Base-by-base conservation (phyloP, 805 yeast genomes). In the Yamadazyma sp. region DNA sequence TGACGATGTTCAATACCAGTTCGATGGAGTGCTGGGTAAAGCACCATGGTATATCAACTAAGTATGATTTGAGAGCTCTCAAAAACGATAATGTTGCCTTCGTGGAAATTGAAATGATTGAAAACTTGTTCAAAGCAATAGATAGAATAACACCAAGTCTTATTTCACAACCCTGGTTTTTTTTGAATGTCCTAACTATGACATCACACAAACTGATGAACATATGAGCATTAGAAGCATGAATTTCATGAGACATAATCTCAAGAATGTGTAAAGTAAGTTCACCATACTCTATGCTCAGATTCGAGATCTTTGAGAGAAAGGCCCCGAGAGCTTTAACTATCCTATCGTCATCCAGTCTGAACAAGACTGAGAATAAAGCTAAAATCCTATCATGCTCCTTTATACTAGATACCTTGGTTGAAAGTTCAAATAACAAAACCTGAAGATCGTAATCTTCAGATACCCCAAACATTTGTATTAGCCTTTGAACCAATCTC, bases 11-110 rank as follows among this genome's bases (percentile, higher is more conserved):
- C 9, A 84, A 47, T 0, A 77, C 54, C 22, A 72, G 50, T 55
- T 87, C 96, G 13, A 81, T 60, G 0, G 77, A 55, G 52, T 82
- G 83, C 54, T 87, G 96, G 3, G 77, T 64, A 33, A 86, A 68
- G 1, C 75, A 46, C 82, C 85, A 78, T 0, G 74, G 48, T 37
- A 73, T 70, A 5, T 75, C 75, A 8, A 30, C 14, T 19, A 45
- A 31, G 8, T 9, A n/a, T 0, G 49, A 36, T 42, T 69, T 76
- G 17, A 83, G 22, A 2, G 51, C 35, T 3, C 15, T 17, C 26
- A 60, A 35, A 12, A 60, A 37, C 1, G 32, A 14, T 1, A 45
- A 30, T 0, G 53, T 23, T 13, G 28, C 22, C 6, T 31, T n/a
- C 2, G 21, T 9, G 8, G 26, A 17, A 4, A 4, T 10, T 2